Conservation (phyloP, 2,329 filamentous ascomycete genomes). For the Corinectria fuckeliana region DNA sequence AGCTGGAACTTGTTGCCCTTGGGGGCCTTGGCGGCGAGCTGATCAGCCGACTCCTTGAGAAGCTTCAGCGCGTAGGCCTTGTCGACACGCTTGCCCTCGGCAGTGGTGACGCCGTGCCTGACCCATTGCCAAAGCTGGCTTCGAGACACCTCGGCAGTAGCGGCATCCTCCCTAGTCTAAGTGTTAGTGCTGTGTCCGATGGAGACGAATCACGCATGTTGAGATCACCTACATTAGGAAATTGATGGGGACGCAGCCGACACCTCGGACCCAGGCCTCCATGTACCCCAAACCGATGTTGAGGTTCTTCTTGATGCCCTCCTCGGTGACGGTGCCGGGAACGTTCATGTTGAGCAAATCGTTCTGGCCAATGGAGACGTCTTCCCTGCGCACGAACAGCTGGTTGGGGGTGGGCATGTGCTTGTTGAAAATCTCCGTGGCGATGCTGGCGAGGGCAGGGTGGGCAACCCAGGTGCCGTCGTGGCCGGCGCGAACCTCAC, state of each 20-base stretch:
- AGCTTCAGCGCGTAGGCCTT: slow-evolving; percentile 89
- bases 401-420: slow-evolving; percentile 99
- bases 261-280: slow-evolving; percentile 95
- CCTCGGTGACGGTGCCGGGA: slow-evolving; percentile 88
- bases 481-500: slow-evolving; percentile 93
- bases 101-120: slow-evolving; percentile 73
- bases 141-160: slow-evolving; percentile 93
- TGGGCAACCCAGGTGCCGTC: slow-evolving; percentile 98
- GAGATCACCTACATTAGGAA: slow-evolving; percentile 70
- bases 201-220: not conserved
- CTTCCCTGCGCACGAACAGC: slow-evolving; percentile 87
- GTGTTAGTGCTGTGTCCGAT: not conserved
- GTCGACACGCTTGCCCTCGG: slow-evolving; percentile 90
- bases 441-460: slow-evolving; percentile 87
- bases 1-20: slow-evolving; percentile 92
- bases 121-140: slow-evolving; percentile 98
- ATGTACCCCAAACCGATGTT: slow-evolving; percentile 97
- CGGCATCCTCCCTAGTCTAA: slow-evolving; percentile 79
- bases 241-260: slow-evolving; percentile 97
- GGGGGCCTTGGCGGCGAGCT: slow-evolving; percentile 74
- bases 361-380: slow-evolving; percentile 83
- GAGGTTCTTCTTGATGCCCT: slow-evolving; percentile 95
- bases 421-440: slow-evolving; percentile 93
- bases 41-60: slow-evolving; percentile 83
- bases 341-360: slow-evolving; percentile 99